A percentile compares a stretch with the other conserved stretches of the same genome.
Conservation (phyloP, 352 stramenopile species). For the Thalassiosira mediterranea region DNA sequence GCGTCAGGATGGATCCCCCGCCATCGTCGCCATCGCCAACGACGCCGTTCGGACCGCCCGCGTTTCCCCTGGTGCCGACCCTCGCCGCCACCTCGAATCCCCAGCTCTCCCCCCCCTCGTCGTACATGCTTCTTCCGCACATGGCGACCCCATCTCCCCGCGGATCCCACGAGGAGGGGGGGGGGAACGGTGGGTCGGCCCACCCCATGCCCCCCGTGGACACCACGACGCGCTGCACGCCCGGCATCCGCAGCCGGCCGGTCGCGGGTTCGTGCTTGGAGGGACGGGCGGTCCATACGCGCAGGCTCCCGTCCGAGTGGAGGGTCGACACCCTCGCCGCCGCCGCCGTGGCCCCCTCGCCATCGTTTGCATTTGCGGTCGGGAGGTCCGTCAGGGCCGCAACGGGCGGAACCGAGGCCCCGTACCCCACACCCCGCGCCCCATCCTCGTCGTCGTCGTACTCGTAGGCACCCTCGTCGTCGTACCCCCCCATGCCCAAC, state of each 20-base stretch:
- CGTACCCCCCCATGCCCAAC: slow-evolving; percentile 15
- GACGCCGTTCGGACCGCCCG: background rate
- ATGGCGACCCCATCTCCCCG: slow-evolving; percentile 7
- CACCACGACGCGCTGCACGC: slow-evolving; percentile 3
- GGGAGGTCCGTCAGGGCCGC: slow-evolving; percentile 14
- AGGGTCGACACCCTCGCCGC: slow-evolving; percentile 27
- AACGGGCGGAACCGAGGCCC: slow-evolving; percentile 13
- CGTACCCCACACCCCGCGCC: background rate
- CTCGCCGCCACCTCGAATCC: slow-evolving; percentile 22
- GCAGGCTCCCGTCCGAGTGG: slow-evolving; percentile 45
- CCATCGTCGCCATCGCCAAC: slow-evolving; percentile 3
- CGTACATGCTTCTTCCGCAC: background rate
- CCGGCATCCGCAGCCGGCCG: slow-evolving; percentile 24
- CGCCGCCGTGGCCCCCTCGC: background rate
- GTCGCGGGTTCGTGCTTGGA: background rate
- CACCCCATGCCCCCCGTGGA: background rate
- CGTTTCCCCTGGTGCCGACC: background rate
- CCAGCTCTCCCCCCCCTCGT: background rate
- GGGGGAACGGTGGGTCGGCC: slow-evolving; percentile 22
- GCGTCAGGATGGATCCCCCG: background rate
- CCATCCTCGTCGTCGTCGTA: slow-evolving; percentile 26
- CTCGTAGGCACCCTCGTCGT: slow-evolving; percentile 19
- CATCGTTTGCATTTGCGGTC: background rate
- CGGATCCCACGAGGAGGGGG: slow-evolving; percentile 20
- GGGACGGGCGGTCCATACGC: slow-evolving; percentile 32